Evolutionary conservation across 305 asterid genomes (phyloP), one percentile per base, ranked within the genome.

Genomic region (Plantago coronopus): DNA sequence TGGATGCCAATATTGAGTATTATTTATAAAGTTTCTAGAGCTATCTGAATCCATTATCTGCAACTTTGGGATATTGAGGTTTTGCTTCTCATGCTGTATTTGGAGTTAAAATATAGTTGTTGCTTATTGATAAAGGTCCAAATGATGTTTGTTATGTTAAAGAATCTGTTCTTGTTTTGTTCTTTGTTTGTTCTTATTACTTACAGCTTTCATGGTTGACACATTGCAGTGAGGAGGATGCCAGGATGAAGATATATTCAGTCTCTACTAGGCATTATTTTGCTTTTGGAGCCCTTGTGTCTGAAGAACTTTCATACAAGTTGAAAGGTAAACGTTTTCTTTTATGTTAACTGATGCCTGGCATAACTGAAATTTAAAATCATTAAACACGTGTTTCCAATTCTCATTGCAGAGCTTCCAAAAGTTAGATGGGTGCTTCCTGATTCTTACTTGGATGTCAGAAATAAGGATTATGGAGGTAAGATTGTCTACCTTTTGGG

Each of bases 241-340:
- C 99, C 5, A 79, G 96, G 68, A 89, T 78, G 97, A 94, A 94
- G 54, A 85, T 89, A 15, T 94, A 94, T 70, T 83, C 95, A 0
- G 96, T 94, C 42, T 94, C 99, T 4, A 94, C 96, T 0, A 69
- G 83, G 69, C 90, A 81, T 67, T 93, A 89, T 79, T 93, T 2
- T 69, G 99, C 99, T 57, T 93, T 93, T 76, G 99, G 99, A 72
- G 99, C 99, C 27, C 94, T 89, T 40, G 96, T 89, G 7, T 76
- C 90, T 0, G 99, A 93, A 72, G 97, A 93, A 50, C 70, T 83
- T 31, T 82, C 95, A 17, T 80, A 78, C 77, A 93, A 93, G 83
- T 11, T 91, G 0, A 88, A 93, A 75, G 99, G 99, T 85, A 68
- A 65, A 22, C 54, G 2, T 34, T 34, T 34, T 34, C 10, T 34